Conservation (phyloP, 2,329 filamentous ascomycete genomes). For the Didymella arachidicola region DNA sequence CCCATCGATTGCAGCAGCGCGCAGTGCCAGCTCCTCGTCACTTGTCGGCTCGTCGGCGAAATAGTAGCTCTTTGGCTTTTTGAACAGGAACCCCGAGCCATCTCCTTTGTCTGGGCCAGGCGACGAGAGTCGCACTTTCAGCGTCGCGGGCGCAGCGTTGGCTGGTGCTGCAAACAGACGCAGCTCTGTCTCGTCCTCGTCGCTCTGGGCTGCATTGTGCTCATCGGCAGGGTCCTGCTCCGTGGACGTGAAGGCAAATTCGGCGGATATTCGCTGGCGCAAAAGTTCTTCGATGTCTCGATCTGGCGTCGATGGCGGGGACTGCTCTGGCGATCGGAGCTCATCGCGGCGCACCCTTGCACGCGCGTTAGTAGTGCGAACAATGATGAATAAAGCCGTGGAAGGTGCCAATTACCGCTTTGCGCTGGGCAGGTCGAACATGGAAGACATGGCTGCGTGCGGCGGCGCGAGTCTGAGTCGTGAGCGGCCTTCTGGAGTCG, state of each 20-base stretch:
- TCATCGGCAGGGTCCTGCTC: conserved; percentile 5
- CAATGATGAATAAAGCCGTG: background rate
- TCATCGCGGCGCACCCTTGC: conserved; percentile 46
- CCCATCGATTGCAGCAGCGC: conserved; percentile 41
- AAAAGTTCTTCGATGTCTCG: conserved; percentile 42
- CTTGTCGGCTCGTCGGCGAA: conserved; percentile 42
- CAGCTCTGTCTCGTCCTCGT: conserved; percentile 46
- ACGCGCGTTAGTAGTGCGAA: conserved; percentile 2
- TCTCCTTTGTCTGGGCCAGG: conserved; percentile 37
- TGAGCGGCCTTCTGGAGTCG: conserved; percentile 2
- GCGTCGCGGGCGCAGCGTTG: conserved; percentile 30
- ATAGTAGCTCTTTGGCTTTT: conserved; percentile 46
- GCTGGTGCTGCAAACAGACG: conserved; percentile 44
- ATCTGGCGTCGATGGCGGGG: conserved; percentile 47
- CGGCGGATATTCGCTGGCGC: conserved; percentile 33
- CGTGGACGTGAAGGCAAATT: conserved; percentile 37
- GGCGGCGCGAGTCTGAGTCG: conserved; percentile 10
- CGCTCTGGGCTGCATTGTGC: conserved; percentile 19
- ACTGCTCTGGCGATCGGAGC: conserved; percentile 45
- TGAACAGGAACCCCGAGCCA: conserved; percentile 37
- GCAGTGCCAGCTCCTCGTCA: conserved; percentile 32
- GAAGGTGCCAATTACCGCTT: conserved; percentile 33
- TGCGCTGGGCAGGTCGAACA: conserved; percentile 36
- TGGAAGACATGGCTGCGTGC: conserved; percentile 26
- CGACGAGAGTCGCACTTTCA: conserved; percentile 45